Evolutionary conservation across 148 eudicot genomes (phyloP), one percentile per base, ranked within the genome.

Genomic region (Vaccinium corymbosum): DNA sequence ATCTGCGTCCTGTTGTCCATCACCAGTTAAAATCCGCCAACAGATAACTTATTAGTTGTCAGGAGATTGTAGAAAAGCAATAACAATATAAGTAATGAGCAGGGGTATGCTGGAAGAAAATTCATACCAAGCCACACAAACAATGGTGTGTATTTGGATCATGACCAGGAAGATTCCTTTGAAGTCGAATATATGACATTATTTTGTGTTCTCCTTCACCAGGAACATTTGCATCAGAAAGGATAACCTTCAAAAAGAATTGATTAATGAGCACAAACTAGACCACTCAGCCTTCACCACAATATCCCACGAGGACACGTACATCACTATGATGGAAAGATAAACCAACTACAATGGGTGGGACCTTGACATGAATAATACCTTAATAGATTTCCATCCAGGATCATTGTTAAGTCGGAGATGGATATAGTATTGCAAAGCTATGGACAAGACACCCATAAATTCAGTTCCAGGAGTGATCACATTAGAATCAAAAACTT

Each of bases 191-290:
- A 84, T 94, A 95, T 1, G 99, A 95, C 99, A 97, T 97, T 77
- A 97, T 91, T 87, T 97, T 97, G 90, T 97, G 98, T 75, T 97
- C 99, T 84, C 99, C 99, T 90, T 97, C 99, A 87, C 99, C 99
- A 85, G 99, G 97, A 81, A 93, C 99, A 92, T 94, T 97, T 78
- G 99, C 99, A 88, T 97, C 99, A 86, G 99, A 97, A 73, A 97
- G 91, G 78, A 97, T 91, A 87, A 97, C 99, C 99, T 97, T 88
- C 90, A 87, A 84, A 81, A 81, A 80, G 66, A 85, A 81, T 25
- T 51, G 75, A 82, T 56, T 17, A 64, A 17, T 82, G 57, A 82
- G 62, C 59, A 56, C 32, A 72, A 53, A 42, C 29, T 72, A 72
- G 68, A 82, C 11, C 66, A 52, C 51, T 52, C 78, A 9, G 14